Evolutionary conservation across 352 stramenopile genomes (phyloP).

Genomic region (Pythium volutum): DNA sequence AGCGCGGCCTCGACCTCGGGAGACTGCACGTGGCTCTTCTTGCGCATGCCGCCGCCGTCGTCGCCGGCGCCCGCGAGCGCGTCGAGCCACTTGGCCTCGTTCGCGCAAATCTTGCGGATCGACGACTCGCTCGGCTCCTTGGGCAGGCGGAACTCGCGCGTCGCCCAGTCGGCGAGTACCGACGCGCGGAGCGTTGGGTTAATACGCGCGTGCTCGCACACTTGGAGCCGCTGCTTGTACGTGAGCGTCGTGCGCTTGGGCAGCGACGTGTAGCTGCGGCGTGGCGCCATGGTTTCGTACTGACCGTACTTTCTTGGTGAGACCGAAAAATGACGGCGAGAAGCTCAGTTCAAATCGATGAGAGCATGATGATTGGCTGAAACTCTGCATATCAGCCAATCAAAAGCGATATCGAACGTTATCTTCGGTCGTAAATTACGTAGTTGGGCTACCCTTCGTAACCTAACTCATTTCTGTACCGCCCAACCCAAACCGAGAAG

Average conservation of each 20-base stretch:
- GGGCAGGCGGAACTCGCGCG: constrained; percentile 18
- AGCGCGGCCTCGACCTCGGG: constrained; percentile 21
- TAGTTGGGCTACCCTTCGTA: constrained; percentile 1
- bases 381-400: neutral
- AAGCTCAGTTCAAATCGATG: neutral
- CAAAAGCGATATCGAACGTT: neutral
- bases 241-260: constrained; percentile 27
- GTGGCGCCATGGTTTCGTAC: constrained; percentile 6
- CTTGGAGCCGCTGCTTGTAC: constrained; percentile 21
- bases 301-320: neutral
- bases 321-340: neutral
- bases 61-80: constrained; percentile 7
- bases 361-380: neutral
- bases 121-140: constrained; percentile 20
- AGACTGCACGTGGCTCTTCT: constrained; percentile 13
- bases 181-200: constrained; percentile 9
- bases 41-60: constrained; percentile 11
- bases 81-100: constrained; percentile 18
- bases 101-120: constrained; percentile 18
- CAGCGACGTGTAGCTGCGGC: constrained; percentile 22
- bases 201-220: constrained; percentile 18
- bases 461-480: no score
- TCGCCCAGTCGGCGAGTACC: constrained; percentile 16
- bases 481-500: neutral
- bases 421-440: constrained; percentile 4